Base-by-base conservation (phyloP, 2,329 filamentous ascomycete species). In the Venturia aucupariae region DNA sequence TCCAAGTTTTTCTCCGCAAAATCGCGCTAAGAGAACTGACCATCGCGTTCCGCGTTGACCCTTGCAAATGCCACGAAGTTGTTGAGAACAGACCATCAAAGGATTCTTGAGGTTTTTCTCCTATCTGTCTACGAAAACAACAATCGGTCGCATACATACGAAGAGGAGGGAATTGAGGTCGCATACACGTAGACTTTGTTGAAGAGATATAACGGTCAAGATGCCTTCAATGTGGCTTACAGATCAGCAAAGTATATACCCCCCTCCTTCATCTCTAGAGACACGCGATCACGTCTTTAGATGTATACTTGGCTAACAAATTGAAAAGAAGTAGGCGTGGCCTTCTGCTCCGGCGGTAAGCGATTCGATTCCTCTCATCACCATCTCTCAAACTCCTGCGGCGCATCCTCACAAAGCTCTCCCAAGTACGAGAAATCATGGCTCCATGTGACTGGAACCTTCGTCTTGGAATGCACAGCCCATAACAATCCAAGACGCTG, bases 321-420 rank as follows among this genome's bases (percentile, higher is more conserved):
- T 15, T 48, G 48, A n/a, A 70, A 72, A 97, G 94, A 99, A 78
- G 89, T 97, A 72, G 94, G 94, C 71, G 92, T 97, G 68, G 90
- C 92, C 75, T 99, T 99, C 82, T 97, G 94, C 84, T 94, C 91
- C 73, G 93, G 92, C 73, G 93, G 92, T 96, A 88, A 70, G 90
- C 88, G 76, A 69, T 69, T 66, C 62, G 15, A 24, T 22, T 32
- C n/a, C 35, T 38, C 51, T 17, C 35, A 13, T n/a, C 17, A 57
- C 3, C 15, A 54, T 8, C 5, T 11, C 30, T 57, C 27, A 13
- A 19, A 57, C 5, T 22, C 30, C 27, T n/a, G 27, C 51, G 30
- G 51, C 51, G 30, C 51, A 57, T 57, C 51, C 27, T 13, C 7
- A 19, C 10, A 27, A 24, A 15, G 10, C 13, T n/a, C 10, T 17